Percentiles rank a stretch among this genome's conserved stretches.
These are phyloP conservation scores for Solanum clarkiae DNA, from an alignment of 257 asterid genomes.

Conservation along the genomic window DNA sequence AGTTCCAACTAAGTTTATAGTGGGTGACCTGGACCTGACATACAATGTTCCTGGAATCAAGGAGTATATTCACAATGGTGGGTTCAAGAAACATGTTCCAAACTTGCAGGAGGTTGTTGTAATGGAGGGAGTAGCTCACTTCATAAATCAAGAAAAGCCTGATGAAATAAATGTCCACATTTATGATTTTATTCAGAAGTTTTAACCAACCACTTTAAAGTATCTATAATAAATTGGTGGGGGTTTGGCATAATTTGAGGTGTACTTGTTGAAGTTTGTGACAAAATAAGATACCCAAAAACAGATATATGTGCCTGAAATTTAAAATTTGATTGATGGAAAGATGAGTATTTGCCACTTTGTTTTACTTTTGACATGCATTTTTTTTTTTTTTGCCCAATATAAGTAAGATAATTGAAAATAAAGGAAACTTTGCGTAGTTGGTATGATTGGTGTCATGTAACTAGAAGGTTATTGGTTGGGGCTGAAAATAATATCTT, in stretches of 20 bases:
- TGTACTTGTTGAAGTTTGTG: neutral
- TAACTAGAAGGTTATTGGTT: rapidly evolving
- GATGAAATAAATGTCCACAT: constrained; percentile 66
- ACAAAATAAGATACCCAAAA: neutral
- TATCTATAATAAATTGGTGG: too few relatives aligned
- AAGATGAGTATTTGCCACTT: neutral
- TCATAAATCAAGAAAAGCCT: constrained; percentile 64
- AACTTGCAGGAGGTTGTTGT: constrained; percentile 58
- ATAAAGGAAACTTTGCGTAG: neutral
- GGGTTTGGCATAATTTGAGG: neutral
- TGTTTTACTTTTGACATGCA: neutral
- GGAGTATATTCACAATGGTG: constrained; percentile 59
- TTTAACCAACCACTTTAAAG: constrained; percentile 11
- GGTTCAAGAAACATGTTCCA: constrained; percentile 54
- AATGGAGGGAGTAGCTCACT: constrained; percentile 95
- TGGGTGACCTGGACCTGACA: constrained; percentile 66
- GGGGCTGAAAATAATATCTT: too few relatives aligned
- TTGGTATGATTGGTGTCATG: rapidly evolving
- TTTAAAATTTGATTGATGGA: neutral
- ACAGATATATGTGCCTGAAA: neutral
- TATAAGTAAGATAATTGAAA: neutral
- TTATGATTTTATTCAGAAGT: constrained; percentile 48
- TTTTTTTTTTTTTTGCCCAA: too few relatives aligned
- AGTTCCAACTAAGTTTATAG: constrained; percentile 80
- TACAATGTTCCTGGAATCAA: constrained; percentile 60